A percentile compares a stretch with the other conserved stretches of the same genome.
phyloP scores from a whole-genome alignment of 805 yeast species.

The Candida jianshihensis region DNA sequence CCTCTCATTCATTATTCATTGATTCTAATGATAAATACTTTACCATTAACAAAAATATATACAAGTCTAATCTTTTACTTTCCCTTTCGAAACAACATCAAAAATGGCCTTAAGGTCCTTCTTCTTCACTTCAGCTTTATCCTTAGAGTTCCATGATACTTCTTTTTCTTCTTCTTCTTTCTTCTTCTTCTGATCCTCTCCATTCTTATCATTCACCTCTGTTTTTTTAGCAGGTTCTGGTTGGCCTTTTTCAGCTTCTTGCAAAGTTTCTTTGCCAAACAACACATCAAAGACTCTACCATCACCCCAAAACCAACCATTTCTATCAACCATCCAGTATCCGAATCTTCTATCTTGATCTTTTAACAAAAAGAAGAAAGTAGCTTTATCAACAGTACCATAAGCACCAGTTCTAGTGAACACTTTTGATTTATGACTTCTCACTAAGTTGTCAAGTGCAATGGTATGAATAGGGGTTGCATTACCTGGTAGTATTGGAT shows the following conservation, averaged over 20 bases:
- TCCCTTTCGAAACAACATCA: constrained; percentile 9
- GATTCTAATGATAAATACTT: too few relatives aligned
- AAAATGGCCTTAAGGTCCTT: constrained; percentile 17
- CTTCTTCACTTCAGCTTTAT: constrained; percentile 13
- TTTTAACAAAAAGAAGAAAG: constrained; percentile 67
- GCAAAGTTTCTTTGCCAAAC: constrained; percentile 76
- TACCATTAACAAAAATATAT: too few relatives aligned
- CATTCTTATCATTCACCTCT: constrained; percentile 17
- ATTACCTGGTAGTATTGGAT: constrained; percentile 67
- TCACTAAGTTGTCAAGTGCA: constrained; percentile 47
- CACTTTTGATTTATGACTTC: constrained; percentile 58
- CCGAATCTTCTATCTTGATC: constrained; percentile 43
- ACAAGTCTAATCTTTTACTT: constrained; percentile 5
- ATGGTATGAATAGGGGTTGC: constrained; percentile 66
- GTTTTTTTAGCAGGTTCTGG: constrained; percentile 16
- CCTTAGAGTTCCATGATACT: constrained; percentile 17
- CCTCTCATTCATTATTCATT: too few relatives aligned
- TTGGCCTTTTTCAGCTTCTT: constrained; percentile 50
- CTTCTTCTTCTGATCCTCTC: constrained; percentile 17
- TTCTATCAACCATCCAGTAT: constrained; percentile 73
- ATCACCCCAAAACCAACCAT: constrained; percentile 91
- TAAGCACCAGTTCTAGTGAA: constrained; percentile 88
- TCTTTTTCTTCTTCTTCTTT: constrained; percentile 16
- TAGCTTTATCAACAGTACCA: constrained; percentile 69
- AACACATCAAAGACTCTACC: constrained; percentile 77